phyloP scores from a whole-genome alignment of 1,284 basidiomycete genomes.

The Sporisorium scitamineum region DNA sequence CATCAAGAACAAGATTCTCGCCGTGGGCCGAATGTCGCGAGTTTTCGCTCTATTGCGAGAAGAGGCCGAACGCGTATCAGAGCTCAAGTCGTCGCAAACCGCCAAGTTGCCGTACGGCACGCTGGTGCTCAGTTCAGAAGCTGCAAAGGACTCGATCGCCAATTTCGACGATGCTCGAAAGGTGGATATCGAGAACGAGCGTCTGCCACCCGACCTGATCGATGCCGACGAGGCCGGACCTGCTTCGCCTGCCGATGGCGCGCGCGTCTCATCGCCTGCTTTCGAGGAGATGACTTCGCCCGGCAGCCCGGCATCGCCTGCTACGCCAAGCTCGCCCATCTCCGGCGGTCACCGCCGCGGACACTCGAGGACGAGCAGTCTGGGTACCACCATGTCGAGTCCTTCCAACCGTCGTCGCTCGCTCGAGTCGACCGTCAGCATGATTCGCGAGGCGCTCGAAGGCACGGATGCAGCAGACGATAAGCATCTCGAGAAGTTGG shows the following conservation, averaged over 20 bases:
- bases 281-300: constrained; percentile 45
- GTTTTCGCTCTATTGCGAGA: constrained; percentile 98
- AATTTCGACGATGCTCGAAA: constrained; percentile 96
- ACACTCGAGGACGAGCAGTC: constrained; percentile 76
- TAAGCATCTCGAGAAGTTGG: constrained; percentile 58
- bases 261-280: constrained; percentile 72
- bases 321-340: constrained; percentile 52
- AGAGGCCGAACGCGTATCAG: constrained; percentile 96
- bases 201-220: constrained; percentile 86
- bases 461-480: constrained; percentile 59
- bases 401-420: constrained; percentile 91
- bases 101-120: constrained; percentile 85
- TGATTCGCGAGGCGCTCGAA: constrained; percentile 77
- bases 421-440: constrained; percentile 93
- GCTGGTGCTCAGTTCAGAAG: constrained; percentile 89
- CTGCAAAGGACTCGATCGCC: constrained; percentile 93
- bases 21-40: constrained; percentile 93
- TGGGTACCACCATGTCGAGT: constrained; percentile 96
- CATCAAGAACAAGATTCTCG: constrained; percentile 98
- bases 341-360: constrained; percentile 51
- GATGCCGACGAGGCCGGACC: constrained; percentile 83
- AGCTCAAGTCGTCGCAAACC: constrained; percentile 90
- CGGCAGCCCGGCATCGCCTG: constrained; percentile 41
- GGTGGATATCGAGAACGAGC: constrained; percentile 98
- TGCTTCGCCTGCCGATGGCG: constrained; percentile 73